Evolutionary conservation across 306 rosid genomes (phyloP), one percentile per base, ranked within the genome.

Genomic region (Sicyos baderoa): DNA sequence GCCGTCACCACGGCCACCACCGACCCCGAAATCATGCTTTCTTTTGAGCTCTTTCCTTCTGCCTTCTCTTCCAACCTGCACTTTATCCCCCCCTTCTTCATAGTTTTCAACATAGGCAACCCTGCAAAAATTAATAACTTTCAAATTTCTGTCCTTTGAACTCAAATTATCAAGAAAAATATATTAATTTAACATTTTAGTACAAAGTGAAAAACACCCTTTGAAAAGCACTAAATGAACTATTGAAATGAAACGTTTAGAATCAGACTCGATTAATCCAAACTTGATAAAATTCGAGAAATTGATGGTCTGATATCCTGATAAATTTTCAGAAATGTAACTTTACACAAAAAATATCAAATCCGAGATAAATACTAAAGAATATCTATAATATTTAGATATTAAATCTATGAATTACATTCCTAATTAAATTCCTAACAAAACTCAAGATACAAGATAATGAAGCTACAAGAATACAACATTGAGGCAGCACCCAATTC

Each of bases 1-100:
- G 79, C 27, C 13, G 79, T 84, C 45, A 88, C 92, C 9, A 86
- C 86, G 48, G 72, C 50, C 71, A n/a, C 74, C 40, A 71, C 12
- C 19, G 59, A 52, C 4, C 9, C 61, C 1, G 62, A 12, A 40
- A 40, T 50, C 49, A 37, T 37, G 15, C 74, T 70, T 32, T 37
- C 59, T 35, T 37, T 18, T 21, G 51, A 70, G 7, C 18, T 35
- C n/a, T 42, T 71, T 1, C 22, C 50, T 48, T 40, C 53, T 50
- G 32, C 14, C 61, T 61, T 62, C 76, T 73, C 76, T 18, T 32
- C 70, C 8, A 50, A 18, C 17, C 12, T 73, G 61, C 76, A 61
- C 21, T 23, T 73, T 18, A 73, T 45, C 52, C 53, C 51, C 61
- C 76, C 71, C 58, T 42, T 73, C 47, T 35, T 61, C 35, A 48